Evolutionary conservation across 192 early-diverging fungal species (phyloP), one percentile per base, ranked within the genome.

Genomic region (Coemansia sp.): DNA sequence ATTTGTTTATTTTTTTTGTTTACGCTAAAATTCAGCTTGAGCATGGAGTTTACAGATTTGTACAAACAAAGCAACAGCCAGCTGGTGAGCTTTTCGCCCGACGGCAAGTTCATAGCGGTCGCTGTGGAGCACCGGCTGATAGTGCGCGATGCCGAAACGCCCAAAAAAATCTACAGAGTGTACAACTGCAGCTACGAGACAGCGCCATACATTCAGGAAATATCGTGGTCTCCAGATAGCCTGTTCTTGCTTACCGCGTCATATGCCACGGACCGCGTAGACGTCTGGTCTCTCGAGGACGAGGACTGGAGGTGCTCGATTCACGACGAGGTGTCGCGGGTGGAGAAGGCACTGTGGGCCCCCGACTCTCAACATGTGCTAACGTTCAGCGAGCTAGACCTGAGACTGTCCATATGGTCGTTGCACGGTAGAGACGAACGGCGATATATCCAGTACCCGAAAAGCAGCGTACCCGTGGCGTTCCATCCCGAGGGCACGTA

Each of bases 41-140:
- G n/a, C 49, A 82, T 82, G 80, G 80, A 82, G 29, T 82, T 82
- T 50, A 66, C 74, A 0, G 80, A 82, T 25, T 30, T 82, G 63
- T 82, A 82, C 61, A 82, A 82, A 54, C 80, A 82, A 63, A 70
- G 65, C 31, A 82, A 82, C 32, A 68, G 68, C 38, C 12, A 68
- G 48, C 58, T 81, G 59, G 78, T 60, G 12, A 16, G 29, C 65
- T 82, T 71, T 50, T 82, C 80, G 67, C 80, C 80, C 3, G 68
- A 73, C 66, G 80, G 80, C 1, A 57, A 65, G 30, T 69, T 64
- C 54, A 62, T 82, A 11, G 80, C 80, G 7, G 68, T 82, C 22
- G 70, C 64, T 0, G 75, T 82, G 0, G 74, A 82, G 66, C 80
- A 82, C 60, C 74, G 80, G 49, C 68, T 82, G 50, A 77, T 82